These are phyloP conservation scores for Perilla frutescens DNA, from an alignment of 257 asterid genomes.

Conservation along the genomic window DNA sequence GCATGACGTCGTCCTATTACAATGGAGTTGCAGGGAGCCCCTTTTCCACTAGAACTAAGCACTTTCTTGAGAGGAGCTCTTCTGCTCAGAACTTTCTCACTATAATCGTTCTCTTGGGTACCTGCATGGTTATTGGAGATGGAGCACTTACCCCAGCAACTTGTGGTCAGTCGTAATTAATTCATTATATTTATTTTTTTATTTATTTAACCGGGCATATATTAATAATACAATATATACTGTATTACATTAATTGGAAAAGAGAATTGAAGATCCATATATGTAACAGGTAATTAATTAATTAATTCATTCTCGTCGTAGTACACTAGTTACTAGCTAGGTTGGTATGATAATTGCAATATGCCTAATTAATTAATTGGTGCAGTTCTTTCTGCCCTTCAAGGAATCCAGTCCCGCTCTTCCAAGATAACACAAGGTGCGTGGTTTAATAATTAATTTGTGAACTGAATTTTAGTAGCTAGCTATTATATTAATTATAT, in stretches of 20 bases:
- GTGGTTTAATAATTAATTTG: too few species aligned
- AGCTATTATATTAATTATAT: too few species aligned
- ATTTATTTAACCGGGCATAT: too few species aligned
- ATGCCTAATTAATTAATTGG: too few species aligned
- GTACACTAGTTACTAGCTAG: too few species aligned
- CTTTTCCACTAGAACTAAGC: constrained; percentile 48
- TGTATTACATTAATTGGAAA: too few species aligned
- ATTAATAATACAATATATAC: too few species aligned
- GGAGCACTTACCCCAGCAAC: constrained; percentile 89
- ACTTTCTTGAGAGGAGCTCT: constrained; percentile 56
- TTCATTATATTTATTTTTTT: neutral
- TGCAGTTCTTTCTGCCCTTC: constrained; percentile 79
- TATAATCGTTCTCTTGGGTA: constrained; percentile 62
- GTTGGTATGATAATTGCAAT: too few species aligned
- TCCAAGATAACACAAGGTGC: constrained; percentile 69
- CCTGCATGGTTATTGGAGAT: constrained; percentile 88
- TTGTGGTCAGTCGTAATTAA: constrained; percentile 51
- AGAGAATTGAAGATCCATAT: too few species aligned
- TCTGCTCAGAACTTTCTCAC: constrained; percentile 55
- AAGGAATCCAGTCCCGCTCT: constrained; percentile 75
- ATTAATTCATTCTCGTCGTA: too few species aligned
- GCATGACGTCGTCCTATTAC: constrained; percentile 19
- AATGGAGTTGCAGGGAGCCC: constrained; percentile 42
- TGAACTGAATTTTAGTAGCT: too few species aligned
- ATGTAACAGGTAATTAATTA: too few species aligned